Base-by-base conservation (phyloP, 1,284 basidiomycete genomes). In the Boletus calvinii region DNA sequence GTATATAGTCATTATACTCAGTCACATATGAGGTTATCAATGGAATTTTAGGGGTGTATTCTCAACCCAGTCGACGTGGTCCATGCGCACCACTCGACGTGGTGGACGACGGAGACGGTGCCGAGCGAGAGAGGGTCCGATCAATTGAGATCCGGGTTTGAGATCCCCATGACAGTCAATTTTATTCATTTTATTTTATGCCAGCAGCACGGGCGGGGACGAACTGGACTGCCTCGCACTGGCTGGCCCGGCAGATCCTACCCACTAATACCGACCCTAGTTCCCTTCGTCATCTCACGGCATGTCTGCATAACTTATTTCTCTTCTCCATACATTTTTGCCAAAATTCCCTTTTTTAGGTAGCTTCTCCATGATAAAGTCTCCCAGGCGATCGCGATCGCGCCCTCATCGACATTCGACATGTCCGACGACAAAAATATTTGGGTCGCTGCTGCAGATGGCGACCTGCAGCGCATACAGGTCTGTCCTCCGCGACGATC, bases 401-500 rank as follows among this genome's bases (percentile, higher is more conserved):
- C 26, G 26, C 5, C 26, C 26, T 4, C 24, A 24, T 24, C 24
- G n/a, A n/a, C n/a, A n/a, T n/a, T 22, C 22, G 7, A 44, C 47
- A 68, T 66, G 62, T 24, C 62, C 20, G 55, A 62, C 32, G 56
- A 66, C 48, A 87, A 84, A 68, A 95, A 96, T 71, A 86, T 96
- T 42, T 96, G 94, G 94, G 81, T 94, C 26, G 94, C 94, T 24
- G 90, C 93, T 1, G 86, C 83, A 24, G 92, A 96, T 66, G 94
- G 94, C 40, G 88, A 95, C 68, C 64, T 84, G 36, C 53, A 59
- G 12, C 71, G 76, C 54, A 73, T 85, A 36, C 70, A 66, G 61
- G 83, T 81, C 38, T 32, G 70, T 68, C 20, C 10, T 1, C 15
- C 29, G 8, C 11, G 11, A 6, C 6, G 1, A 3, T 2, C 13